Evolutionary conservation across 129 eudicot species (phyloP).

Genomic region (Cynara cardunculus): DNA sequence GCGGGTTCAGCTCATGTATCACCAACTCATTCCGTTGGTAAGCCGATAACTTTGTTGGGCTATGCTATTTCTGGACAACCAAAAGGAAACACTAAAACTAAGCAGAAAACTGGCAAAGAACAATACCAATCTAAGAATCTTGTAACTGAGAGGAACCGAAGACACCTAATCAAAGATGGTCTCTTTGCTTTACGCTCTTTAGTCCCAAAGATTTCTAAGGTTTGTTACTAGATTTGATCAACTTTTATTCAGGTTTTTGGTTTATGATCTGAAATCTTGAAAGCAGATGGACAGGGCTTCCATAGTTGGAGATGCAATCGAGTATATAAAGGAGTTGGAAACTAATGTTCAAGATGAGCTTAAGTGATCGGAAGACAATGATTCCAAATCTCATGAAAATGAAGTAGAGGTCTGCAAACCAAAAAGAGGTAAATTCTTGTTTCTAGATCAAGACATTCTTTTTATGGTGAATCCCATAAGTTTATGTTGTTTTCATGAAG

Average conservation of each 20-base stretch:
- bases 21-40: conserved; percentile 37
- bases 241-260: not conserved
- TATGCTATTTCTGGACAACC: conserved; percentile 3
- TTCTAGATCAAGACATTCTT: not conserved
- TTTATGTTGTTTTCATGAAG: conserved; percentile 28
- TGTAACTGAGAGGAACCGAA: conserved; percentile 59
- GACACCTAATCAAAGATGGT: conserved; percentile 65
- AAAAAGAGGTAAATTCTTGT: conserved; percentile 33
- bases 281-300: too few relatives aligned
- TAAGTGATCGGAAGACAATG: conserved; percentile 21
- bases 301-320: too few relatives aligned
- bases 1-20: conserved; percentile 31
- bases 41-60: not conserved
- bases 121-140: conserved; percentile 67
- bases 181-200: conserved; percentile 63
- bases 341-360: not conserved
- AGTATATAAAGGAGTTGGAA: too few relatives aligned
- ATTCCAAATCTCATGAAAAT: conserved; percentile 17
- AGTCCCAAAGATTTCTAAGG: conserved; percentile 93
- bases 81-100: conserved; percentile 16
- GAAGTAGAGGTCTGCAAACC: conserved; percentile 31
- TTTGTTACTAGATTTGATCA: conserved; percentile 4
- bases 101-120: conserved; percentile 31
- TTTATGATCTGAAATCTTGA: too few relatives aligned
- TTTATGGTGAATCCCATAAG: not conserved